A percentile compares a stretch with the other conserved stretches of the same genome.
These are phyloP conservation scores for Vachellia pachyceras DNA, from an alignment of 306 rosid species.

Conservation along the genomic window DNA sequence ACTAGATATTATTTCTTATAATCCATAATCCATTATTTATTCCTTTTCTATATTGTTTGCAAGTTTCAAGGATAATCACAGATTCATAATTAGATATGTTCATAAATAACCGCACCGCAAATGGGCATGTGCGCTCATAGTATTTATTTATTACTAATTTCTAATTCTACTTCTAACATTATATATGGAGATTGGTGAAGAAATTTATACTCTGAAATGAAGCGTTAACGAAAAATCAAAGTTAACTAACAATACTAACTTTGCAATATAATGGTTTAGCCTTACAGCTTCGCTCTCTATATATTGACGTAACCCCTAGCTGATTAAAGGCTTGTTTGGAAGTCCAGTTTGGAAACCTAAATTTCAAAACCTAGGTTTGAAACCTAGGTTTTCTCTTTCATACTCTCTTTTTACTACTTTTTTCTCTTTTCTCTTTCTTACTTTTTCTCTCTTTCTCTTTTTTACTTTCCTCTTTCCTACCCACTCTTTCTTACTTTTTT, in stretches of 20 bases:
- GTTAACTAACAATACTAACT: neutral
- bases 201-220: neutral
- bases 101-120: neutral
- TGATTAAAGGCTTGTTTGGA: no score
- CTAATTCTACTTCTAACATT: neutral
- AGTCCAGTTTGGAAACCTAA: no score
- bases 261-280: neutral
- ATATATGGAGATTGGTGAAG: neutral
- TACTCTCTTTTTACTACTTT: no score
- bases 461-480: no score
- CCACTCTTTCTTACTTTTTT: no score
- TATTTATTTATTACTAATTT: neutral
- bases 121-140: neutral
- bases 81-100: neutral
- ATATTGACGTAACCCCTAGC: neutral
- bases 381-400: no score
- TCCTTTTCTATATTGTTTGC: neutral
- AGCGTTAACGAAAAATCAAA: neutral
- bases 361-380: no score
- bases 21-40: conserved; percentile 22
- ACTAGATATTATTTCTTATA: conserved; percentile 38
- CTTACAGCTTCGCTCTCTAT: neutral
- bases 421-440: no score
- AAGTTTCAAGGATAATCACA: conserved; percentile 7
- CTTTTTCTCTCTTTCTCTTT: no score